These are phyloP conservation scores for Amauroascus verrucosus DNA, from an alignment of 2,329 filamentous ascomycete species.

Conservation along the genomic window DNA sequence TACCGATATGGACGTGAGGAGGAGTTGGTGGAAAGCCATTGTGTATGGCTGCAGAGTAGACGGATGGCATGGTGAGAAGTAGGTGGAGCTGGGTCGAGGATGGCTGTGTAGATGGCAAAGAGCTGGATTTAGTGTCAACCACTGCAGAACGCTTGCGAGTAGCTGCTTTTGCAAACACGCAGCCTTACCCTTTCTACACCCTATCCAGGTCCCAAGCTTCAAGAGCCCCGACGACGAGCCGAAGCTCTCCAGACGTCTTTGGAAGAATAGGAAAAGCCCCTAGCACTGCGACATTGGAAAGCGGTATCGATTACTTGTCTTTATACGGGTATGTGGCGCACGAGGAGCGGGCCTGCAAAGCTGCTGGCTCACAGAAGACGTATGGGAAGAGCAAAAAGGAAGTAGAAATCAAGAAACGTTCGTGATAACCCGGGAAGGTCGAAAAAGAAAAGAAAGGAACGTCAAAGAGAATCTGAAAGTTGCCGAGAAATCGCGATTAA, in stretches of 20 bases:
- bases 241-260: slow-evolving; percentile 26
- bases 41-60: slow-evolving; percentile 31
- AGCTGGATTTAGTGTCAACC: neutral
- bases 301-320: neutral
- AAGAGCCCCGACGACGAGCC: slow-evolving; percentile 33
- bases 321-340: neutral
- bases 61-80: slow-evolving; percentile 33
- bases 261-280: slow-evolving; percentile 22
- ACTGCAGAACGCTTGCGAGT: slow-evolving; percentile 14
- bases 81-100: slow-evolving; percentile 24
- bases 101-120: slow-evolving; percentile 29
- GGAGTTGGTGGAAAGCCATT: slow-evolving; percentile 35
- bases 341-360: neutral
- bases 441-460: neutral
- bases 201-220: slow-evolving; percentile 28
- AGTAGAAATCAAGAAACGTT: neutral
- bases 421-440: neutral
- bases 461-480: neutral
- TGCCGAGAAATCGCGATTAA: neutral
- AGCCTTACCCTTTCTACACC: slow-evolving; percentile 31
- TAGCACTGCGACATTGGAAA: slow-evolving; percentile 34
- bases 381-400: neutral
- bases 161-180: neutral
- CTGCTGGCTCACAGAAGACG: neutral
- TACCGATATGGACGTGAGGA: slow-evolving; percentile 31